Evolutionary conservation across 2,329 filamentous ascomycete species (phyloP).

Genomic region (Pestalotiopsis sp.): DNA sequence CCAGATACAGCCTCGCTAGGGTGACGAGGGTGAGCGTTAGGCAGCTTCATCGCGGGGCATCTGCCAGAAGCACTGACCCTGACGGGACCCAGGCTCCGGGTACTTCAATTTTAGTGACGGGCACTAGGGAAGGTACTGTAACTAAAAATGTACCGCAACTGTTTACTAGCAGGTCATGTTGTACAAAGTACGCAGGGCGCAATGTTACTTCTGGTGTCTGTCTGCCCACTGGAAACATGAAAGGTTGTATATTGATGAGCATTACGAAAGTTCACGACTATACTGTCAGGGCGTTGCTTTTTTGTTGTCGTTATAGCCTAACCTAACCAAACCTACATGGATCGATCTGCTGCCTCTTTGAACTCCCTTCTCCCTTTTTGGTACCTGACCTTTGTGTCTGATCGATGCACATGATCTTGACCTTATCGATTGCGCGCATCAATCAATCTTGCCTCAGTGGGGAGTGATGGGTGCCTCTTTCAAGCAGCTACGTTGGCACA

Average conservation of each 20-base stretch:
- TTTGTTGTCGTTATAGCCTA: no score
- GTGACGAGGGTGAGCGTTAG: background rate
- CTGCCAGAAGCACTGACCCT: background rate
- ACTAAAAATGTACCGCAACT: background rate
- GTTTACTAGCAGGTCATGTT: background rate
- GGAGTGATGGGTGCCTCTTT: background rate
- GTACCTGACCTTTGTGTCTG: background rate
- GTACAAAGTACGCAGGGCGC: background rate
- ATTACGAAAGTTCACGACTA: no score
- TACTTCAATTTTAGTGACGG: background rate
- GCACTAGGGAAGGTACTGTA: background rate
- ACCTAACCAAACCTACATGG: no score
- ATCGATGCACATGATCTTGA: background rate
- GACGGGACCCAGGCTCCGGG: background rate
- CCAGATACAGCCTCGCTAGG: background rate
- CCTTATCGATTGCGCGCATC: no score
- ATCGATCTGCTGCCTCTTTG: no score
- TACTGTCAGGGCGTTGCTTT: no score
- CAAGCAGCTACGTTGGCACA: constrained; percentile 2
- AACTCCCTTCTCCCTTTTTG: no score
- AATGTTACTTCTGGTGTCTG: background rate
- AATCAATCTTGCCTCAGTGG: no score
- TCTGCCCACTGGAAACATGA: background rate
- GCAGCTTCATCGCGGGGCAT: constrained; percentile 1
- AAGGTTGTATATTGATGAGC: no score